Evolutionary conservation across 352 stramenopile genomes (phyloP), one percentile per base, ranked within the genome.

Genomic region (Blastocystis sp.): DNA sequence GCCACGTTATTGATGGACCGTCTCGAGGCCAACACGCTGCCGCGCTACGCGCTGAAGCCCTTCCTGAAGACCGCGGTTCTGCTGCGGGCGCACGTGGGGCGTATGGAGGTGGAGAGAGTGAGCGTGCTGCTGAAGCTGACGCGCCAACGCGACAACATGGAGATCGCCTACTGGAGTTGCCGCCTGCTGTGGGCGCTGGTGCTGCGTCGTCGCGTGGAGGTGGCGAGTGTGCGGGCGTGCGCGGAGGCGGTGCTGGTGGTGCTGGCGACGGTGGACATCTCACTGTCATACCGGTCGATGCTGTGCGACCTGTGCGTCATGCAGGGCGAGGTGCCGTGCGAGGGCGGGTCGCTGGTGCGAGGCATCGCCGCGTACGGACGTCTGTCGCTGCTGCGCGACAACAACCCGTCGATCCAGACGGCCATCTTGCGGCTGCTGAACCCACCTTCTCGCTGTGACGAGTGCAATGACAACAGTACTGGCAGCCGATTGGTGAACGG

Each of bases 61-160:
- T 62, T 45, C 10, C 74, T 84, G 11, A 84, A 84, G 34, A 84
- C 74, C 2, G 28, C 69, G 52, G 45, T 84, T 5, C 59, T 84
- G 28, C 28, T 84, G 11, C 74, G 56, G 40, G 64, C 40, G 34
- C 2, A 52, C 2, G 64, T 74, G 64, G 10, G 9, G 4, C 64
- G 1, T 0, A 5, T 74, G n/a, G 34, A 74, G 19, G 21, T 1
- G 40, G 17, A 52, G n/a, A 2, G 34, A 38, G 0, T 23, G 40
- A n/a, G 14, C 11, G 28, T n/a, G 11, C 48, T 76, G 21, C 66
- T 76, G 5, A 1, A 14, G 48, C 14, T 76, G 10, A 43, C 38
- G 52, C 14, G 17, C 1, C 66, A 69, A n/a, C 7, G 2, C 10
- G 23, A 84, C 40, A 67, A 69, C 56, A 7, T 38, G 7, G 74